A percentile compares a stretch with the other conserved stretches of the same genome.
Evolutionary conservation across 2,329 filamentous ascomycete species (phyloP).

Genomic region (Herpotrichia juniperi): DNA sequence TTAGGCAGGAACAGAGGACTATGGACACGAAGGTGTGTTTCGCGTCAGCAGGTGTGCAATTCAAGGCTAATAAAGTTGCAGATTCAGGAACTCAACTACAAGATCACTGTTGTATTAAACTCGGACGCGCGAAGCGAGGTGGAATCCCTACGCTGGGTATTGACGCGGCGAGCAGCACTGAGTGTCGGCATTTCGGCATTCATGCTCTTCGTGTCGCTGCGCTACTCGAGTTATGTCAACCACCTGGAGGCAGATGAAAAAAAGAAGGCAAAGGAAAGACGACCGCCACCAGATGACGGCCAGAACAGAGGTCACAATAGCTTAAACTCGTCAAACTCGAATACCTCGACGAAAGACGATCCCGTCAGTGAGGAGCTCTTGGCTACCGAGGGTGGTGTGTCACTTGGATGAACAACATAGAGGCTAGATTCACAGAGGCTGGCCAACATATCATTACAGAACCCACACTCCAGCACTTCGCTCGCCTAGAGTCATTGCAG

Average conservation of each 20-base stretch:
- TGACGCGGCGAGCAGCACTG: conserved; percentile 68
- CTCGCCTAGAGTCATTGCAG: too few species aligned
- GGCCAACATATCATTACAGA: not conserved
- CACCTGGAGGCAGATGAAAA: conserved; percentile 48
- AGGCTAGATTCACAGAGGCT: not conserved
- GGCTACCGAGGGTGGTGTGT: conserved; percentile 38
- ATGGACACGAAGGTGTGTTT: conserved; percentile 74
- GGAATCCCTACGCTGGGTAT: conserved; percentile 87
- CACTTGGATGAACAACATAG: conserved; percentile 29
- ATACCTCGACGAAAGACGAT: conserved; percentile 18
- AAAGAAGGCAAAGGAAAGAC: conserved; percentile 38
- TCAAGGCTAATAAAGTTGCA: conserved; percentile 42
- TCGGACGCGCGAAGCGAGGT: conserved; percentile 92
- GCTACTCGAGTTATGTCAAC: conserved; percentile 47
- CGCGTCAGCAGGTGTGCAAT: not conserved
- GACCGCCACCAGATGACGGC: conserved; percentile 19
- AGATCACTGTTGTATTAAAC: conserved; percentile 88
- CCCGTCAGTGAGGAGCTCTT: conserved; percentile 38
- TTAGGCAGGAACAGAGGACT: conserved; percentile 83
- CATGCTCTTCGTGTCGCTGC: conserved; percentile 51
- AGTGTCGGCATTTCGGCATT: conserved; percentile 59
- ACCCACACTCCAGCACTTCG: too few species aligned
- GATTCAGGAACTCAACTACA: conserved; percentile 95
- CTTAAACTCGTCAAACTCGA: conserved; percentile 8
- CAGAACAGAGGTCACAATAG: conserved; percentile 10